Evolutionary conservation across 805 yeast species (phyloP).

Genomic region (Metschnikowia arizonensis): DNA sequence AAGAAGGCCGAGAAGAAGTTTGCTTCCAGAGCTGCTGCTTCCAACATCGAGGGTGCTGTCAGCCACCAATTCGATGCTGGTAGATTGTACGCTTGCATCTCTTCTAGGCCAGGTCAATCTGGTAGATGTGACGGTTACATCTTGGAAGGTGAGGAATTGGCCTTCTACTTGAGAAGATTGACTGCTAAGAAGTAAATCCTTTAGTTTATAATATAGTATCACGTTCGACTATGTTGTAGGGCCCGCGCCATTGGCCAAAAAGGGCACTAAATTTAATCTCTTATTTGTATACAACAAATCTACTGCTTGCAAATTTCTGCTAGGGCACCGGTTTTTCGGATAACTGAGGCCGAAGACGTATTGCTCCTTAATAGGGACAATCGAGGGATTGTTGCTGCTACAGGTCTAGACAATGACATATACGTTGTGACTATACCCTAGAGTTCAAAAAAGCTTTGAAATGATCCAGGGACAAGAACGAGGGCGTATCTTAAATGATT

Average conservation of each 20-base stretch:
- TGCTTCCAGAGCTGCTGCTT: constrained; percentile 83
- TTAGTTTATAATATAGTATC: constrained; percentile 14
- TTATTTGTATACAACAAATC: no score
- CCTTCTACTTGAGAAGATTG: constrained; percentile 99
- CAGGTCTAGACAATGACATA: not conserved
- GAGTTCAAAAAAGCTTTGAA: no score
- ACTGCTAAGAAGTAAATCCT: constrained; percentile 89
- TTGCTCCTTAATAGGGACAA: no score
- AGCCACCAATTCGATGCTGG: constrained; percentile 98
- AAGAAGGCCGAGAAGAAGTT: constrained; percentile 85
- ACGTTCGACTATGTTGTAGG: constrained; percentile 7
- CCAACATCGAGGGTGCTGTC: constrained; percentile 86
- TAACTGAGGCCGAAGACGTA: no score
- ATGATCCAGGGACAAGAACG: no score
- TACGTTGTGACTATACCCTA: not conserved
- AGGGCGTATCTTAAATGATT: not conserved
- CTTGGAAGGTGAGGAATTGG: constrained; percentile 99
- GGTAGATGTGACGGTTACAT: constrained; percentile 99
- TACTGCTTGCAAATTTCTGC: no score
- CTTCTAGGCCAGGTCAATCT: constrained; percentile 99
- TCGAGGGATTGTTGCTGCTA: no score
- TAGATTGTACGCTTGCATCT: constrained; percentile 96
- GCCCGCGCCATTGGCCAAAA: no score
- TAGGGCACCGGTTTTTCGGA: no score
- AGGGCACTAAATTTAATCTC: no score